Evolutionary conservation across 495 filamentous ascomycete species (phyloP).

Genomic region (Tuber calosporum): DNA sequence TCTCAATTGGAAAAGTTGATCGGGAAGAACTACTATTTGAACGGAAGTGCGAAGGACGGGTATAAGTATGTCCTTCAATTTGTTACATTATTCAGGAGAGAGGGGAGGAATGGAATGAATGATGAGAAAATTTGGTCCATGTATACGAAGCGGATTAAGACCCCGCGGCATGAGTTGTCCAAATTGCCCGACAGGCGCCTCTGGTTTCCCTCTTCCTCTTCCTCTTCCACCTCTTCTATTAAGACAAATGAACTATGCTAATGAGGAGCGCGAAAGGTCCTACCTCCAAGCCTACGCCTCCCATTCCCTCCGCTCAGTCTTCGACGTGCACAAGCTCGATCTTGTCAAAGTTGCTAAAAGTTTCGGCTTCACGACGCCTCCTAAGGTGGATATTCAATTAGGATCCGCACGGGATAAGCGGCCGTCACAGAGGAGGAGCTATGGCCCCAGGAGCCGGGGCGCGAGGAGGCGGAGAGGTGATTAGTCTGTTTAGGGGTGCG

Average conservation of each 20-base stretch:
- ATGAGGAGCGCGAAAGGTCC: slow-evolving; percentile 46
- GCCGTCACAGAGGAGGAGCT: slow-evolving; percentile 62
- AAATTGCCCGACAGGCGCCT: slow-evolving; percentile 2
- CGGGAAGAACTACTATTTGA: slow-evolving; percentile 89
- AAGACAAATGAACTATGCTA: not conserved
- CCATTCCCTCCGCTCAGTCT: slow-evolving; percentile 80
- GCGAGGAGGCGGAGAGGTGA: not conserved
- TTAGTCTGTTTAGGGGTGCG: slow-evolving; percentile 10
- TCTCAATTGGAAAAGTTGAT: slow-evolving; percentile 92
- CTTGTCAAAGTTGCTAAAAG: slow-evolving; percentile 87
- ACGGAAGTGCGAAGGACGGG: slow-evolving; percentile 67
- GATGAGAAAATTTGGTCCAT: slow-evolving; percentile 8
- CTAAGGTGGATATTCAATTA: slow-evolving; percentile 79
- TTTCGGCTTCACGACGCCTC: slow-evolving; percentile 85
- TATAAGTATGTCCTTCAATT: slow-evolving; percentile 43
- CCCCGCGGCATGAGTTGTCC: slow-evolving; percentile 7
- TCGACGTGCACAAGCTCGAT: slow-evolving; percentile 89
- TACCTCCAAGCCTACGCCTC: slow-evolving; percentile 94
- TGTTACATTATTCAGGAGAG: not conserved
- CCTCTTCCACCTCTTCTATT: not conserved
- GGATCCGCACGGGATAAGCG: slow-evolving; percentile 83
- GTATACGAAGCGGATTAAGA: slow-evolving; percentile 9
- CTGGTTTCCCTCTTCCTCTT: not conserved
- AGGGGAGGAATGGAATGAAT: not conserved
- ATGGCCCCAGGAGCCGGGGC: slow-evolving; percentile 49